These are phyloP conservation scores for Ormosia emarginata DNA, from an alignment of 306 rosid species.

Conservation along the genomic window DNA sequence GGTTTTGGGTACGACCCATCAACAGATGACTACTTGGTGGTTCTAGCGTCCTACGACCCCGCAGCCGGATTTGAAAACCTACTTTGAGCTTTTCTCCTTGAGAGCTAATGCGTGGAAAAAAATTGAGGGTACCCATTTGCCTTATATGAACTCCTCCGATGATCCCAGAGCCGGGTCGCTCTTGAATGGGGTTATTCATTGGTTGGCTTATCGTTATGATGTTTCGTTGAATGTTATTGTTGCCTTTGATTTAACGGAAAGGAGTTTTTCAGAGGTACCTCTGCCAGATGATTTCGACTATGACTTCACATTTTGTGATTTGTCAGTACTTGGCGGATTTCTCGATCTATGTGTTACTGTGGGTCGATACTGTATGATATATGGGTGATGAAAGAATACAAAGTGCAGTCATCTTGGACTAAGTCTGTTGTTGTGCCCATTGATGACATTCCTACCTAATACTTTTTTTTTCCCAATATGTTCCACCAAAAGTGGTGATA, in stretches of 20 bases:
- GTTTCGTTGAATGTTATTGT: background rate
- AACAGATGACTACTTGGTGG: conserved; percentile 11
- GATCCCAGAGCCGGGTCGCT: background rate
- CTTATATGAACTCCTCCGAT: background rate
- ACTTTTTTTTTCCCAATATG: background rate
- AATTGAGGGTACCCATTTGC: background rate
- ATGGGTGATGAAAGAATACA: conserved; percentile 30
- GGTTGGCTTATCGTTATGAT: background rate
- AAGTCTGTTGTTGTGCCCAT: background rate
- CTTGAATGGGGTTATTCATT: conserved; percentile 1
- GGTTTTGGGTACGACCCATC: conserved; percentile 17
- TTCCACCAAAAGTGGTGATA: conserved; percentile 1
- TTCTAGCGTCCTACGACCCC: background rate
- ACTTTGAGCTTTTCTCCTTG: background rate
- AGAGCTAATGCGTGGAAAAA: conserved; percentile 9
- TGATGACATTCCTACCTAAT: background rate
- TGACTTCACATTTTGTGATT: background rate
- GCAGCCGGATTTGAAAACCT: background rate
- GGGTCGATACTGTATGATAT: background rate
- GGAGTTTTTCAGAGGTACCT: background rate
- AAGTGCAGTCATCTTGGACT: conserved; percentile 24
- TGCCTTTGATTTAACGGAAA: conserved; percentile 15
- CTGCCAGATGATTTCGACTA: background rate
- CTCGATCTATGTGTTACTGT: background rate
- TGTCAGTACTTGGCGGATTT: conserved; percentile 1